phyloP scores from a whole-genome alignment of 176 grass and related monocot genomes.

The Ensete ventricosum region DNA sequence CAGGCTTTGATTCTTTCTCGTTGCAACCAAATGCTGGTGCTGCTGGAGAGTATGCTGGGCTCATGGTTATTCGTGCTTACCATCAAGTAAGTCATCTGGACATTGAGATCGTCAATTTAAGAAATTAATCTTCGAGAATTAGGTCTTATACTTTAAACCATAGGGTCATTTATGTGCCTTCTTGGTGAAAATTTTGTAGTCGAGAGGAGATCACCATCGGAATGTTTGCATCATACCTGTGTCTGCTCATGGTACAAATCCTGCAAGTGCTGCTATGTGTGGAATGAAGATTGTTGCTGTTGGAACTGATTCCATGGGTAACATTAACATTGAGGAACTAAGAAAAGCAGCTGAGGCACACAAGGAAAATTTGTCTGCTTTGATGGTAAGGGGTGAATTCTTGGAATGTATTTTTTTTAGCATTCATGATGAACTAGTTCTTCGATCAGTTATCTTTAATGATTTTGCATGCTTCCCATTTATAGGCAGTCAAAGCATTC shows the following conservation, averaged over 20 bases:
- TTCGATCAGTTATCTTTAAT: neutral
- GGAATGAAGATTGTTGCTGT: slow-evolving; percentile 99
- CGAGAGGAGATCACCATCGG: slow-evolving; percentile 83
- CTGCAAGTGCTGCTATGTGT: slow-evolving; percentile 98
- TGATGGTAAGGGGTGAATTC: slow-evolving; percentile 53
- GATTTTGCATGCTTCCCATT: neutral
- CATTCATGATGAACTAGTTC: neutral
- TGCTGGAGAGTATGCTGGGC: slow-evolving; percentile 90
- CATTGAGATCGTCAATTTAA: neutral
- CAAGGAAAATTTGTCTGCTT: slow-evolving; percentile 83
- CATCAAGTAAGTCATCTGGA: slow-evolving; percentile 34
- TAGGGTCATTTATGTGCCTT: neutral
- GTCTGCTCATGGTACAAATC: slow-evolving; percentile 95
- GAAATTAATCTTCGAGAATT: neutral
- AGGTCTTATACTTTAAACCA: no score
- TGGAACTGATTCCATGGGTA: slow-evolving; percentile 94
- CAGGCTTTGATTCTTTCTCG: slow-evolving; percentile 98
- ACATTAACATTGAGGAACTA: slow-evolving; percentile 95
- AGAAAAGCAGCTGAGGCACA: slow-evolving; percentile 85
- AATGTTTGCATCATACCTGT: slow-evolving; percentile 99
- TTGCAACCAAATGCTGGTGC: slow-evolving; percentile 99
- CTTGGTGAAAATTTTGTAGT: slow-evolving; percentile 17
- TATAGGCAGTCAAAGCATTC: neutral
- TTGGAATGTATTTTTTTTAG: neutral
- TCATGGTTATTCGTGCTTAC: slow-evolving; percentile 99